Conservation (phyloP, 306 rosid genomes). For the Quercus cerris region DNA sequence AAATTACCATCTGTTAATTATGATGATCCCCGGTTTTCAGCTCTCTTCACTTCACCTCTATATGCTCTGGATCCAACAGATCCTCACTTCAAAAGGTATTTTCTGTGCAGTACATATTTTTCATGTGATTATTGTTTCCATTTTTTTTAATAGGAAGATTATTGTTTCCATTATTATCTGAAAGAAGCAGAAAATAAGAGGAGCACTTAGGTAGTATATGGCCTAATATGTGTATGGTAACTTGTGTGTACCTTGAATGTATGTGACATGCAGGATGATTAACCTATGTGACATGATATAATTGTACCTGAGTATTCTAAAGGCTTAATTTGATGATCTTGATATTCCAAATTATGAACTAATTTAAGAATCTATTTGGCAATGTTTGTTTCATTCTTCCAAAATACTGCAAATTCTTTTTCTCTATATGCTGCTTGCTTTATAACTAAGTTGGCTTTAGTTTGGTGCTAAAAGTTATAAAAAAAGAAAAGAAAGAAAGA, state of each 20-base stretch:
- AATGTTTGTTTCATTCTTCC: not conserved
- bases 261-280: not conserved
- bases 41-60: constrained; percentile 48
- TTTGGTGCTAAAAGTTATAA: constrained; percentile 9
- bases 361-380: not conserved
- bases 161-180: not conserved
- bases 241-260: not conserved
- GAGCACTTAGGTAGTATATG: not conserved
- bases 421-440: not conserved
- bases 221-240: not conserved
- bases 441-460: not conserved
- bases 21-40: constrained; percentile 80
- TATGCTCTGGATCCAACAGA: constrained; percentile 83
- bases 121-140: not conserved
- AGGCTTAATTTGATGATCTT: not conserved
- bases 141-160: not conserved
- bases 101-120: not conserved
- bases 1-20: constrained; percentile 56
- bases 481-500: too few species aligned
- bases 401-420: not conserved
- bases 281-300: not conserved
- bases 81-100: constrained; percentile 89
- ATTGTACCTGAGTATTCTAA: not conserved
- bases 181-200: not conserved
- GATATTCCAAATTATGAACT: not conserved